Evolutionary conservation across 2,329 filamentous ascomycete species (phyloP).

Genomic region (Fusarium sterilihyphosum): DNA sequence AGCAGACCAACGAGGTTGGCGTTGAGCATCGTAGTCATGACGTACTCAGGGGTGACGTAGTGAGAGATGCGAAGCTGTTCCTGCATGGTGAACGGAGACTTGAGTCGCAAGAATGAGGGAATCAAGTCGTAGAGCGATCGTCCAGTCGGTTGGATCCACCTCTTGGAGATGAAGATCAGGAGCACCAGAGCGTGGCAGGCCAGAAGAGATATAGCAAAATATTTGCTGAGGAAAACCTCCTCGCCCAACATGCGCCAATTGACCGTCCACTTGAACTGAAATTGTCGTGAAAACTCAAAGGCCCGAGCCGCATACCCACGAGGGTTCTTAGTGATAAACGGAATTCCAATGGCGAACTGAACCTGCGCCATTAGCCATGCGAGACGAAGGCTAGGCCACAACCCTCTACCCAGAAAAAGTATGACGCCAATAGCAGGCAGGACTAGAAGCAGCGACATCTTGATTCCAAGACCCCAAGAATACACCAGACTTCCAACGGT

Average conservation of each 20-base stretch:
- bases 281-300: slow-evolving; percentile 90
- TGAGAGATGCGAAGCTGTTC: slow-evolving; percentile 67
- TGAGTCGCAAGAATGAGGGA: slow-evolving; percentile 53
- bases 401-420: slow-evolving; percentile 77
- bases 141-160: slow-evolving; percentile 78
- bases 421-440: slow-evolving; percentile 83
- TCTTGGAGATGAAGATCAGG: slow-evolving; percentile 68
- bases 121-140: slow-evolving; percentile 66
- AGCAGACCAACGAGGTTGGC: slow-evolving; percentile 83
- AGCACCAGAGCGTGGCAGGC: slow-evolving; percentile 73
- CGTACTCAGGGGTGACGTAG: slow-evolving; percentile 74
- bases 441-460: slow-evolving; percentile 90
- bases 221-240: slow-evolving; percentile 74
- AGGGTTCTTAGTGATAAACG: slow-evolving; percentile 75
- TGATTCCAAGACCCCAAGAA: slow-evolving; percentile 85
- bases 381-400: slow-evolving; percentile 71
- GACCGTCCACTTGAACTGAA: slow-evolving; percentile 98
- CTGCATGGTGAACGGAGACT: slow-evolving; percentile 57
- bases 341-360: slow-evolving; percentile 74
- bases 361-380: slow-evolving; percentile 78
- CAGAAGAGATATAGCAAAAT: slow-evolving; percentile 76
- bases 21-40: slow-evolving; percentile 79
- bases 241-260: slow-evolving; percentile 98
- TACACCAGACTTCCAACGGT: slow-evolving; percentile 77
- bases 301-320: slow-evolving; percentile 81